phyloP scores from a whole-genome alignment of 345 rosid species.

The Citrus cavaleriei region DNA sequence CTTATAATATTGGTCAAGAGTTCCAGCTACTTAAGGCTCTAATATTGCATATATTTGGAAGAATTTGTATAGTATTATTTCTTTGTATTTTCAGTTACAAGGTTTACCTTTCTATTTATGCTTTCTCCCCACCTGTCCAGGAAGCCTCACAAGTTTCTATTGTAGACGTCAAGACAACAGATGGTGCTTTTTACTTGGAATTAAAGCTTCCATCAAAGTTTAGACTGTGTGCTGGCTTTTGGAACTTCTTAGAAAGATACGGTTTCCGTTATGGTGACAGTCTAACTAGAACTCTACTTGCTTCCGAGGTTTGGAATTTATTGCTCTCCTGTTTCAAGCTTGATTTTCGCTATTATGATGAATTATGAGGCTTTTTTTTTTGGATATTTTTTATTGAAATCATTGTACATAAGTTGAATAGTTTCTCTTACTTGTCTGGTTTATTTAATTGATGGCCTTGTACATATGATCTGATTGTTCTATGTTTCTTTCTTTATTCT shows the following conservation, averaged over 20 bases:
- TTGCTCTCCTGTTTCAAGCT: slow-evolving; percentile 9
- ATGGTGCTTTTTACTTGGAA: slow-evolving; percentile 63
- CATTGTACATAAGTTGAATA: neutral
- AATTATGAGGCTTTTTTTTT: neutral
- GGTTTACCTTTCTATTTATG: neutral
- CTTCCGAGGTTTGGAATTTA: slow-evolving; percentile 73
- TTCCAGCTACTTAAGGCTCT: neutral
- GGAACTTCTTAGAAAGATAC: slow-evolving; percentile 87
- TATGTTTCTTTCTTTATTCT: neutral
- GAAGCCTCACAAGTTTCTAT: slow-evolving; percentile 64
- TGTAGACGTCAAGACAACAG: slow-evolving; percentile 45
- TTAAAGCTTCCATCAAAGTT: slow-evolving; percentile 65
- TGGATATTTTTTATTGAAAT: neutral
- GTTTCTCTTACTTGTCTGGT: neutral
- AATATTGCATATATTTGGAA: neutral
- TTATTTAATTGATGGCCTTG: neutral
- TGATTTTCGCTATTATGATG: neutral
- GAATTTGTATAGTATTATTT: neutral
- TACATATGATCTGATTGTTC: neutral
- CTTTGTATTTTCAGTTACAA: neutral
- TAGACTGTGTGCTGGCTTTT: slow-evolving; percentile 34
- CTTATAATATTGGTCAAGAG: neutral
- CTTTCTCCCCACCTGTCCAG: slow-evolving; percentile 25
- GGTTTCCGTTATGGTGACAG: slow-evolving; percentile 77
- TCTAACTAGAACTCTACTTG: slow-evolving; percentile 58